Percentiles rank a stretch among this genome's conserved stretches.
Conservation (phyloP, 164 flowering plant species). For the Vitis vinifera region ASM3070453v1 NC_081822.1:7683001-7683500, state of each 20-base stretch:
- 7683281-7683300: constrained; percentile 50
- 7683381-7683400: constrained; percentile 3
- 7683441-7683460: constrained; percentile 16
- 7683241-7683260: constrained; percentile 31
- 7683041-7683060: constrained; percentile 14
- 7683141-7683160: constrained; percentile 10
- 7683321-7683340: not conserved
- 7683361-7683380: not conserved
- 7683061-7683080: constrained; percentile 22
- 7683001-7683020: constrained; percentile 10
- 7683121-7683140: not conserved
- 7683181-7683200: constrained; percentile 15
- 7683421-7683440: constrained; percentile 37
- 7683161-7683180: constrained; percentile 5
- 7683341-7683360: not conserved
- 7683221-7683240: constrained; percentile 15
- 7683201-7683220: constrained; percentile 5
- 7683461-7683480: constrained; percentile 37
- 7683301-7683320: constrained; percentile 57
- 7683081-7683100: constrained; percentile 14
- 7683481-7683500: constrained; percentile 19
- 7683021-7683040: constrained; percentile 10
- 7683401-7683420: constrained; percentile 6
- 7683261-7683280: constrained; percentile 34
- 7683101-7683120: constrained; percentile 16